Evolutionary conservation across 164 flowering plant species (phyloP), one percentile per base, ranked within the genome.

Genomic region (Magnolia sinica): DNA sequence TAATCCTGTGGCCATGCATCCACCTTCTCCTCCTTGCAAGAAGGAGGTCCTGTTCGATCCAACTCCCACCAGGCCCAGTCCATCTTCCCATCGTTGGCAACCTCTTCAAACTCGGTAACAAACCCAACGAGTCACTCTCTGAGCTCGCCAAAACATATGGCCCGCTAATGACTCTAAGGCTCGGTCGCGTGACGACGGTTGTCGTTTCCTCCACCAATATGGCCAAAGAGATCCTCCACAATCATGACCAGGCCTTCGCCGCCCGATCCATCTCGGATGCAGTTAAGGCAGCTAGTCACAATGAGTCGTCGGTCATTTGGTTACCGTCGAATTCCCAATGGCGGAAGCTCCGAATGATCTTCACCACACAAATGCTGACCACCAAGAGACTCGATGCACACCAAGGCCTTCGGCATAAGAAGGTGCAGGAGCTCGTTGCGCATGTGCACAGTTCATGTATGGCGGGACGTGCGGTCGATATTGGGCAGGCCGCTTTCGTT

Each of bases 221-320:
- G 58, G 80, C 86, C 68, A 76, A 75, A 75, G 81, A 85, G 66
- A 64, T 86, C 37, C 76, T 86, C 67, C 86, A 79, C 22, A 82
- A 68, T 22, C 77, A 83, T 14, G 89, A 86, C 74, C 71, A 18
- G 1, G 4, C 37, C 70, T 78, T 84, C 75, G 72, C 78, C 9
- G 45, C 70, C 77, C 78, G 87, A 8, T 59, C 70, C 7, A 29
- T 80, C 24, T 76, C 75, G 0, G 83, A 83, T n/a, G 71, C 81
- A 1, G 0, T 79, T 23, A 49, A 24, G 1, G 84, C 79, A 20
- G 68, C 19, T 58, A 14, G 55, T 2, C 86, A 85, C 79, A 14
- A 70, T 45, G 13, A 73, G 11, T 4, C 64, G 22, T 66, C 81
- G 0, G 10, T 83, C 20, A 68, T 67, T 0, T 85, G 82, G 83